A percentile compares a stretch with the other conserved stretches of the same genome.
These are phyloP conservation scores for Linderniella brevidens DNA, from an alignment of 257 asterid species.

Conservation along the genomic window DNA sequence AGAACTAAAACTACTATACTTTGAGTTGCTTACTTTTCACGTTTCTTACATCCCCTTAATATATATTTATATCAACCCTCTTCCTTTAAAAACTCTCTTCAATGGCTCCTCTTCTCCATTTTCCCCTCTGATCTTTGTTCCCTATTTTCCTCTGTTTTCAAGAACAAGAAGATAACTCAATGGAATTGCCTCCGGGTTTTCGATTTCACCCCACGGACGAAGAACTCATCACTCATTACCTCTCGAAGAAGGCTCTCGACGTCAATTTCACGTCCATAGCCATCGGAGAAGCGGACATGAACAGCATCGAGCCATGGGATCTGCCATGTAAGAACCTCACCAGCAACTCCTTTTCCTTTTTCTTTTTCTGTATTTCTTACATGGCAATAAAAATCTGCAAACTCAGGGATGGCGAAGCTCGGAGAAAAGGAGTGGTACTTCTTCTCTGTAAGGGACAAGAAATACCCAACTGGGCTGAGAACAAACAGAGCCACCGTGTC, in stretches of 20 bases:
- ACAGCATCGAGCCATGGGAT: conserved; percentile 91
- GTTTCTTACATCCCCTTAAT: no score
- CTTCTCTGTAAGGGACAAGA: conserved; percentile 65
- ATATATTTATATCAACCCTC: no score
- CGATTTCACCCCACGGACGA: conserved; percentile 90
- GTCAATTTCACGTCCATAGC: conserved; percentile 45
- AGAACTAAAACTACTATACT: no score
- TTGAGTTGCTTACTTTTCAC: no score
- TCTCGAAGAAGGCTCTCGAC: conserved; percentile 64
- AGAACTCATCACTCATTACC: conserved; percentile 70
- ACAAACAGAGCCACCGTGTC: conserved; percentile 88
- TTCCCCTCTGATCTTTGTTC: no score
- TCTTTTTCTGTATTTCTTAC: neutral
- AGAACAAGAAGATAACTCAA: no score
- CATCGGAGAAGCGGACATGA: conserved; percentile 75
- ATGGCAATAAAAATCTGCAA: neutral
- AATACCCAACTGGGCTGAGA: conserved; percentile 78
- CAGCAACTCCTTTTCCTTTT: neutral
- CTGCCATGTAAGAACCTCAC: conserved; percentile 36
- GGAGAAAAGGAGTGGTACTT: conserved; percentile 98
- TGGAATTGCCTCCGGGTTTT: conserved; percentile 55
- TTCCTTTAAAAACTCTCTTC: no score
- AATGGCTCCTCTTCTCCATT: no score
- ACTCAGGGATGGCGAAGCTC: conserved; percentile 53
- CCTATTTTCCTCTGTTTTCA: no score